Evolutionary conservation across 2,329 filamentous ascomycete species (phyloP).

Genomic region (Beauveria brongniartii): DNA sequence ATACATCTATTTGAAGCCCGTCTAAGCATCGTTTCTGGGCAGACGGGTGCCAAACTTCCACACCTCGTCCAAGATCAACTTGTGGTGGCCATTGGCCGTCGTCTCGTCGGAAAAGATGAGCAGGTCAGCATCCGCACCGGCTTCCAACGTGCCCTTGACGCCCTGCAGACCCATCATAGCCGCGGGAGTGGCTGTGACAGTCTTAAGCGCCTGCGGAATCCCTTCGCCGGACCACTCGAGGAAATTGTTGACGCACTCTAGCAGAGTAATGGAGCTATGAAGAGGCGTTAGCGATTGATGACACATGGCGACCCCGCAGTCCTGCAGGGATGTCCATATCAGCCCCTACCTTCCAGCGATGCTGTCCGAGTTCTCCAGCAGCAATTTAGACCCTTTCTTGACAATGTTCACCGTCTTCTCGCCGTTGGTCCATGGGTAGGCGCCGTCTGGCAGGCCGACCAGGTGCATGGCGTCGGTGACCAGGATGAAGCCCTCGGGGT

Average conservation of each 20-base stretch:
- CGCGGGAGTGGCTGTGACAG: conserved; percentile 71
- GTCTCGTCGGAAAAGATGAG: conserved; percentile 56
- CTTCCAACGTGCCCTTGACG: conserved; percentile 56
- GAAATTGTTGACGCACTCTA: conserved; percentile 79
- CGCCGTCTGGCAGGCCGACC: conserved; percentile 73
- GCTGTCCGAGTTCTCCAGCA: conserved; percentile 68
- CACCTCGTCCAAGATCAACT: conserved; percentile 62
- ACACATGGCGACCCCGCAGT: not conserved
- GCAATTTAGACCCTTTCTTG: conserved; percentile 64
- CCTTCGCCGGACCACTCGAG: conserved; percentile 62
- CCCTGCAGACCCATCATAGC: conserved; percentile 62
- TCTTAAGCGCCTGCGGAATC: conserved; percentile 59
- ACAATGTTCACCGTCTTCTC: conserved; percentile 49
- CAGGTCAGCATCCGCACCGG: conserved; percentile 60
- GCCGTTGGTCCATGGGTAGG: conserved; percentile 79
- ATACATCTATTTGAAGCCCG: not conserved
- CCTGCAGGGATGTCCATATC: not conserved
- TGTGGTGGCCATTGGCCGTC: conserved; percentile 33
- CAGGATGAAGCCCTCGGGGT: conserved; percentile 76
- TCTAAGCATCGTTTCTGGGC: conserved; percentile 16
- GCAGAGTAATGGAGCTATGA: conserved; percentile 57
- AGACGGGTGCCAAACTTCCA: conserved; percentile 68
- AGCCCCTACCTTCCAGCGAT: conserved; percentile 63
- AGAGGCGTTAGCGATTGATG: not conserved
- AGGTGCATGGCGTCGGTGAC: conserved; percentile 92